phyloP scores from a whole-genome alignment of 306 rosid species.

The Cucurbita maxima region DNA sequence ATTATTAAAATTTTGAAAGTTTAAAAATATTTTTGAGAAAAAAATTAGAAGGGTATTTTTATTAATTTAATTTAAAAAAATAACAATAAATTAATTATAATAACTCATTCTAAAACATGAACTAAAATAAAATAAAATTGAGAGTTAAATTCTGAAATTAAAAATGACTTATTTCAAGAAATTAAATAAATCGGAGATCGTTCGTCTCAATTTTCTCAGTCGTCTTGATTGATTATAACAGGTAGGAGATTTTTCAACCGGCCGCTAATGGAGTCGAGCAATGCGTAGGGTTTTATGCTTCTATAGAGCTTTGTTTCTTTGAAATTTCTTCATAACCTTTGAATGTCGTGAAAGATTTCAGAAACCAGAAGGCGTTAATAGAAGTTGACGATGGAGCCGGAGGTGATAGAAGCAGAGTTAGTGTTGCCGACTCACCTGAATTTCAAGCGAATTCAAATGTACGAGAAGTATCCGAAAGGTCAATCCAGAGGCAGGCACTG shows the following conservation, averaged over 20 bases:
- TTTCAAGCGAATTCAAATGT: slow-evolving; percentile 72
- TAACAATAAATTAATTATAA: too few species aligned
- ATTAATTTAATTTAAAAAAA: too few species aligned
- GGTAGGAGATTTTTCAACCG: background rate
- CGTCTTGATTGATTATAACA: background rate
- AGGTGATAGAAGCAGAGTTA: slow-evolving; percentile 61
- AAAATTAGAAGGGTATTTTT: too few species aligned
- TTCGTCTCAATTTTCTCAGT: background rate
- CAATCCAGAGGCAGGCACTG: slow-evolving; percentile 84
- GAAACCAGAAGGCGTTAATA: background rate
- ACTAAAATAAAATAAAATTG: too few species aligned
- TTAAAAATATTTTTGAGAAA: too few species aligned
- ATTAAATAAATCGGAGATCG: background rate
- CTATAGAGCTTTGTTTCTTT: background rate
- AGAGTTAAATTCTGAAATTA: too few species aligned
- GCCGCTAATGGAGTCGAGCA: background rate
- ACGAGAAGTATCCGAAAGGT: slow-evolving; percentile 87
- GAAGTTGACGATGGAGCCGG: slow-evolving; percentile 40
- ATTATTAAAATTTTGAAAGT: too few species aligned
- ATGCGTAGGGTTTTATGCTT: background rate
- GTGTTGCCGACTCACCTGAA: slow-evolving; percentile 65
- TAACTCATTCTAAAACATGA: too few species aligned
- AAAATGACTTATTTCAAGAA: too few species aligned
- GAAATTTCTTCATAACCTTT: background rate
- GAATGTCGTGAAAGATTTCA: background rate